These are phyloP conservation scores for Penicillium frequentans DNA, from an alignment of 2,329 filamentous ascomycete species.

Conservation along the genomic window DNA sequence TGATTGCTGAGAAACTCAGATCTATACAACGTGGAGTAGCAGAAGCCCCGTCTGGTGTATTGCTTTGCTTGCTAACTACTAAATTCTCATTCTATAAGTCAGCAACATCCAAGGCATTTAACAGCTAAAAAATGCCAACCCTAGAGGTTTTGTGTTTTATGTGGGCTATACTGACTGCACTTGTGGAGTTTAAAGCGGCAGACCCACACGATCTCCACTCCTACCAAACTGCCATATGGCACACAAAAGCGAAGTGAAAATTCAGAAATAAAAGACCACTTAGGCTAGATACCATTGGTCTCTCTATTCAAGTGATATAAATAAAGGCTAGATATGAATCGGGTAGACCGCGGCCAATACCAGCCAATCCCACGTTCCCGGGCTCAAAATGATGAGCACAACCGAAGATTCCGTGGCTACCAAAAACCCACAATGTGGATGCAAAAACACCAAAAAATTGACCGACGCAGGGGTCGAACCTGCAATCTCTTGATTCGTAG, in stretches of 20 bases:
- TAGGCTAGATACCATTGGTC: neutral
- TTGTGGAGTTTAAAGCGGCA: neutral
- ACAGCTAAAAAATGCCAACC: neutral
- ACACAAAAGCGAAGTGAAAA: neutral
- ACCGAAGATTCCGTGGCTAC: neutral
- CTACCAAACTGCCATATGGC: neutral
- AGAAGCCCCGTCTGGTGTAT: too few species aligned
- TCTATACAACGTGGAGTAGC: too few species aligned
- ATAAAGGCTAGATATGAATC: neutral
- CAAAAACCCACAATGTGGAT: neutral
- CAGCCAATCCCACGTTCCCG: neutral
- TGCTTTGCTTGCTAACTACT: too few species aligned
- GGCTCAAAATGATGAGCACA: neutral
- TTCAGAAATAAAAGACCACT: neutral
- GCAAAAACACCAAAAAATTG: constrained; percentile 19
- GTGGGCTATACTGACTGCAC: neutral
- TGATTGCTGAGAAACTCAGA: too few species aligned
- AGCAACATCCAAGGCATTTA: too few species aligned
- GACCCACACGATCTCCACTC: neutral
- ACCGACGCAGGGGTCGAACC: constrained; percentile 47
- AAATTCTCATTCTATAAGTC: too few species aligned
- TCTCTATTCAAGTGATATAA: neutral
- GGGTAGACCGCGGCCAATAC: neutral
- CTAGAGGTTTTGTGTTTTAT: neutral
- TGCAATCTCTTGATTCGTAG: constrained; percentile 55